A percentile compares a stretch with the other conserved stretches of the same genome.
phyloP scores from a whole-genome alignment of 768 basidiomycete species.

The Leccinum incarnatum region DNA sequence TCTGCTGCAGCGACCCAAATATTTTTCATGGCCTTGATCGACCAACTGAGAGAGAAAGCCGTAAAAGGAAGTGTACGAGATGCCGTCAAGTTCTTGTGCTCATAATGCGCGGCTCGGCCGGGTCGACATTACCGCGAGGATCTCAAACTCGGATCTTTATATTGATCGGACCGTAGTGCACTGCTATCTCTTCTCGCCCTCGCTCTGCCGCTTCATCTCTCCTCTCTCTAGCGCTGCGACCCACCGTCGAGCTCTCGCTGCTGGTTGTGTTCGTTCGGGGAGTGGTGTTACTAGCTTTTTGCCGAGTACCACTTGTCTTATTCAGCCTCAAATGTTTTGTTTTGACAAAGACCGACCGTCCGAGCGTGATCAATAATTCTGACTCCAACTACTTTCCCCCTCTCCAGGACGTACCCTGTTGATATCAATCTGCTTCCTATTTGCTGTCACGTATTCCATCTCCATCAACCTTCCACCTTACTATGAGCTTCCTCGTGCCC shows the following conservation, averaged over 20 bases:
- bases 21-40: slow-evolving; percentile 42
- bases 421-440: slow-evolving; percentile 11
- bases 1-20: slow-evolving; percentile 94
- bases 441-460: slow-evolving; percentile 18
- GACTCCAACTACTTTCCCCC: slow-evolving; percentile 3
- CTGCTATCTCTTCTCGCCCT: background rate
- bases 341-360: slow-evolving; percentile 14
- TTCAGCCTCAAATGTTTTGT: slow-evolving; percentile 25
- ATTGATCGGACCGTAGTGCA: slow-evolving; percentile 23
- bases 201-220: background rate
- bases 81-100: background rate
- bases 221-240: no score
- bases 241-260: background rate
- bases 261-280: background rate
- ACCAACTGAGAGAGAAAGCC: background rate
- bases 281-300: background rate
- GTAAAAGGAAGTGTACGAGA: background rate
- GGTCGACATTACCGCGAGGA: slow-evolving; percentile 9
- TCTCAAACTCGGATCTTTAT: slow-evolving; percentile 28
- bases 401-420: slow-evolving; percentile 1
- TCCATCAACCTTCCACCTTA: slow-evolving; percentile 17
- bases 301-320: slow-evolving; percentile 9
- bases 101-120: background rate
- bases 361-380: slow-evolving; percentile 22
- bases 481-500: slow-evolving; percentile 36